Base-by-base conservation (phyloP, 176 grass and related monocot species). In the Bolboschoenus planiculmis region DNA sequence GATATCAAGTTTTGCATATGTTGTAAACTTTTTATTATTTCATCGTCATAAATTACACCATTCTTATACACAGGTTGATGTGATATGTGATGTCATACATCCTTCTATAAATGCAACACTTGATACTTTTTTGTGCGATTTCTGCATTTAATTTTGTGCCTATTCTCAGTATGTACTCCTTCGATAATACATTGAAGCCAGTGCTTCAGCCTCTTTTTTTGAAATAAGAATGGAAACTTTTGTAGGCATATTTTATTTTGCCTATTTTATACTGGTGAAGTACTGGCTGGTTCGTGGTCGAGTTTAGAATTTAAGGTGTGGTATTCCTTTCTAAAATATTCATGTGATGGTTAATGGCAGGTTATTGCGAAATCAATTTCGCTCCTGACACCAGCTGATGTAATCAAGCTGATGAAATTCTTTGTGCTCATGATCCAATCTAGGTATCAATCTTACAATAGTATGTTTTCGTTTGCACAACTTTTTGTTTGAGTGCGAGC, bases 291-390 rank as follows among this genome's bases (percentile, higher is more conserved):
- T 76, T 33, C 4, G 20, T 21, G 13, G 0, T 51, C 15, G 71
- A 37, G 20, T 79, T 55, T 35, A 33, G 24, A 31, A 79, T 30
- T 79, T 79, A 30, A 51, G 76, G 9, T n/a, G 43, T 50, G 31
- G 6, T 78, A 0, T 80, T 86, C 60, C 59, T 85, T 10, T 83
- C 51, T 78, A 18, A 81, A 67, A 54, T 37, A 61, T 79, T 86
- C 55, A 48, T 88, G 14, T 33, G 24, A 57, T 81, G 37, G 42
- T 58, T 88, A 81, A 26, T 81, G 51, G 11, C 87, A 97, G 95
- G 92, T 97, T 60, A 95, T 97, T 70, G 61, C 55, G n/a, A 97
- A 97, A 36, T 97, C 95, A 66, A 70, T 93, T 81, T 91, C 85
- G 61, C 85, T 91, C 72, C 64, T 97, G 72, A 95, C 84, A 66